These are phyloP conservation scores for Rhododendron simsii DNA, from an alignment of 148 eudicot species.

Conservation along the genomic window DNA sequence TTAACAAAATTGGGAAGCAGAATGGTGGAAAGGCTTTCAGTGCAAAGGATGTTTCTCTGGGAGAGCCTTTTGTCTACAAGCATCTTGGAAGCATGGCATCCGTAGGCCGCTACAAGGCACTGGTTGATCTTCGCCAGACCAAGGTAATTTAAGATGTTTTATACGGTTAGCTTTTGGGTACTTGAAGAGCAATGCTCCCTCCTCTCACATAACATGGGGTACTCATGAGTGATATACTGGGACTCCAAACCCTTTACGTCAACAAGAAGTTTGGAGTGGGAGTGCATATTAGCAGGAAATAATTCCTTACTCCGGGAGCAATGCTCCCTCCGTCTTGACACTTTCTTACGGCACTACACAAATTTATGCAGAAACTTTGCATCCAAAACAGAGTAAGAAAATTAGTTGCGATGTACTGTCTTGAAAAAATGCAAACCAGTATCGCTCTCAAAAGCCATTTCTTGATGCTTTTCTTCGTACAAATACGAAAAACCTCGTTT, in stretches of 20 bases:
- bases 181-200: background rate
- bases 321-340: background rate
- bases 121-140: constrained; percentile 83
- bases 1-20: constrained; percentile 53
- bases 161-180: background rate
- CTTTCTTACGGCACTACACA: background rate
- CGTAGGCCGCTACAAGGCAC: constrained; percentile 81
- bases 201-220: background rate
- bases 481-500: too few species aligned
- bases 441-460: background rate
- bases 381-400: background rate
- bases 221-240: background rate
- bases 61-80: constrained; percentile 79
- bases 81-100: constrained; percentile 98
- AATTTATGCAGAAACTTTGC: background rate
- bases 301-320: background rate
- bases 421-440: background rate
- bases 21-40: constrained; percentile 64
- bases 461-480: background rate
- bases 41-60: constrained; percentile 46
- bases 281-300: background rate
- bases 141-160: constrained; percentile 38
- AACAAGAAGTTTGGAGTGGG: background rate
- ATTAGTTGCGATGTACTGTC: too few species aligned
- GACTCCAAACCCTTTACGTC: background rate